Base-by-base conservation (phyloP, 2,329 filamentous ascomycete genomes). In the Furcasterigmium furcatum region DNA sequence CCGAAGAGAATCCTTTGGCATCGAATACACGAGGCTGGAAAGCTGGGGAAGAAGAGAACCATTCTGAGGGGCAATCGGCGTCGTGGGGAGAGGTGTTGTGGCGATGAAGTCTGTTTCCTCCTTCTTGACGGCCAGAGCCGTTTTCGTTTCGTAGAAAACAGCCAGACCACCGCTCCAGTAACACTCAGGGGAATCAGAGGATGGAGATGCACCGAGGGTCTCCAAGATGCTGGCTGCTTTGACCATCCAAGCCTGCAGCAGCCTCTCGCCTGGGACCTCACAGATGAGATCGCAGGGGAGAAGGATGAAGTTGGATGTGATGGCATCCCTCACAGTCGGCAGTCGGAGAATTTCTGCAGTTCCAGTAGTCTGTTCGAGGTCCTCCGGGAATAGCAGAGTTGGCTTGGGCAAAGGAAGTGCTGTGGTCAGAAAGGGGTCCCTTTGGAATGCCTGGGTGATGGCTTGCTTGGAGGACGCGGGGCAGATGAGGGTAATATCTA, bases 81-180 rank as follows among this genome's bases (percentile, higher is more conserved):
- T 73, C 7, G 79, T 74, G 4, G 82, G 71, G 6, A 94, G 70
- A 4, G 87, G 82, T 0, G 87, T 79, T 1, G 88, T 90, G 9
- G 86, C 88, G 56, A 96, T 80, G 62, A 96, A 96, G 60, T 97
- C 92, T 2, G 90, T 94, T 63, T 96, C 91, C 63, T 96, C 90
- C 38, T 86, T 86, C 68, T 96, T 97, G 51, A 92, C 79, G 29
- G 83, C 82, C 6, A 82, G 83, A 50, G 87, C 85, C 2, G 71
- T 67, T 61, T 89, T 89, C 2, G 91, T 95, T 58, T 92, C 82
- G 64, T 96, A 97, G 84, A 88, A 97, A 2, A 99, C 87, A 6
- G 87, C 86, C 30, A 97, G 72, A 2, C 90, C 94, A 35, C 91
- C 91, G 65, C 87, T 87, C 50, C 81, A 76, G 21, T 60, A 58